These are phyloP conservation scores for Berkeleyomyces basicola DNA, from an alignment of 2,329 filamentous ascomycete genomes.

Conservation along the genomic window DNA sequence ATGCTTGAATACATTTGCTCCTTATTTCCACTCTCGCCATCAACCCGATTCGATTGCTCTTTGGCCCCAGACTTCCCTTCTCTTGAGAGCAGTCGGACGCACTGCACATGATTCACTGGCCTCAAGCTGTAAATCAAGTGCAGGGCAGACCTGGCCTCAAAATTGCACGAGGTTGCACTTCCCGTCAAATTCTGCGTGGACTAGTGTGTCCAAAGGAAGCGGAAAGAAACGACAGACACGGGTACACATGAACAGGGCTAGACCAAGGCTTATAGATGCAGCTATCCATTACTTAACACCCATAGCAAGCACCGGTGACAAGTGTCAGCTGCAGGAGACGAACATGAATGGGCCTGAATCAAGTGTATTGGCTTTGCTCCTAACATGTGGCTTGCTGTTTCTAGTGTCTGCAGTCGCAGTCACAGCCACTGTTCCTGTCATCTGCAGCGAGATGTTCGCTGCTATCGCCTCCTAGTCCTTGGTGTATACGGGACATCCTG, in stretches of 20 bases:
- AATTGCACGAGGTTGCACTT: background rate
- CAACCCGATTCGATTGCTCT: background rate
- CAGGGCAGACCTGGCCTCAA: background rate
- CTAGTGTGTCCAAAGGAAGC: background rate
- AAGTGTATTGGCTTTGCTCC: background rate
- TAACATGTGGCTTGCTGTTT: background rate
- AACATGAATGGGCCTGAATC: background rate
- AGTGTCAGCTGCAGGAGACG: conserved; percentile 1
- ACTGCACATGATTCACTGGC: background rate
- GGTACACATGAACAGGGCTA: background rate
- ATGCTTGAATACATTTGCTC: background rate
- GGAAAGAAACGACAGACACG: background rate
- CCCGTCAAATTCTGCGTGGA: background rate
- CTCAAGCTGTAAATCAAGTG: background rate
- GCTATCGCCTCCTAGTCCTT: no score
- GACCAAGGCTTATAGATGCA: background rate
- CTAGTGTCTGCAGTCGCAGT: background rate
- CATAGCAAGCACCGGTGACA: background rate
- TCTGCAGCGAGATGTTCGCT: no score
- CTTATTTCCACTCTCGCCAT: background rate
- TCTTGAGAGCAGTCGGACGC: background rate
- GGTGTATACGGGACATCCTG: no score
- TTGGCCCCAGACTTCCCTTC: background rate
- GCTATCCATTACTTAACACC: background rate
- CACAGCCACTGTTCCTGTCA: background rate